Evolutionary conservation across 768 basidiomycete genomes (phyloP), one percentile per base, ranked within the genome.

Genomic region (Daedaleopsis sinensis): DNA sequence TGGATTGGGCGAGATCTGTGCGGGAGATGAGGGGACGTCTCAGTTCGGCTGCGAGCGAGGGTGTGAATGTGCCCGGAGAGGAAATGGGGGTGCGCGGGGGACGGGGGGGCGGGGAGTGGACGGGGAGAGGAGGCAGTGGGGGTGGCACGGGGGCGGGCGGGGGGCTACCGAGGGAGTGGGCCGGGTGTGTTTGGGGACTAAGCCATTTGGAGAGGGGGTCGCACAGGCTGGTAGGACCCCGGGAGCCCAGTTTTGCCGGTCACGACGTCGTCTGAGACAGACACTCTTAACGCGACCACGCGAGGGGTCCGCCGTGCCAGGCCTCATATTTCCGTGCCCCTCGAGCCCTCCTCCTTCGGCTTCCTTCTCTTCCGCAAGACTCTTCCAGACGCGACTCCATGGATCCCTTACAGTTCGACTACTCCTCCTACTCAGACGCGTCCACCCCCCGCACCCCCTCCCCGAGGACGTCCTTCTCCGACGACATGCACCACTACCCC

Each of bases 381-480:
- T 44, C 44, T 50, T 52, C 61, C 55, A 57, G 55, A 54, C 57
- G 60, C 53, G 52, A 49, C 64, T 13, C 67, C 63, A 82, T 82
- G 80, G 80, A 82, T 70, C 51, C 72, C 57, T 65, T 73, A 65
- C 70, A 71, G 44, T 90, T 88, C 73, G 86, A 88, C 8, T 89
- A 86, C 74, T 76, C 83, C 53, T 80, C 85, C 66, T 87, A 86
- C 78, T 85, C 86, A 58, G 85, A 88, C 77, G 82, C 85, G 63
- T 88, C 88, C 47, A 79, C 82, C 1, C 90, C 90, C 2, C 83
- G 89, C 57, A 91, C 90, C 0, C 90, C 90, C 0, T 91, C 90
- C 1, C 90, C 90, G 21, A 78, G 75, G 48, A 71, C 70, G 49
- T 73, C 71, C 57, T 55, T 73, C 62, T 70, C 75, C 16, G 64